Evolutionary conservation across 1,284 basidiomycete genomes (phyloP).

Genomic region (Vanrija humicola): DNA sequence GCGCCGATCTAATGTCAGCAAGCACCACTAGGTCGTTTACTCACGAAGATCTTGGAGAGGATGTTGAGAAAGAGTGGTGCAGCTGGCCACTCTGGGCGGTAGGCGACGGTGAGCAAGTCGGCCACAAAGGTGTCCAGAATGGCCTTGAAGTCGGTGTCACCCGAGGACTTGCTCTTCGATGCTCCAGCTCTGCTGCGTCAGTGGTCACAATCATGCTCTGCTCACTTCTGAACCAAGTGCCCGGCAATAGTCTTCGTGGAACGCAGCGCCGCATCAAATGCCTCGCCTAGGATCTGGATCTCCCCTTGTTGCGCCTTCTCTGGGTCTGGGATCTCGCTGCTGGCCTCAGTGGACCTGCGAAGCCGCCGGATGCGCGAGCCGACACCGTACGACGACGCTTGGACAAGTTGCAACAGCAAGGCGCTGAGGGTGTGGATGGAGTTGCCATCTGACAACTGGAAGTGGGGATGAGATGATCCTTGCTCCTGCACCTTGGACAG

Average conservation of each 20-base stretch:
- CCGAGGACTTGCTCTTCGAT: slow-evolving; percentile 79
- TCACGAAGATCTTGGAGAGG: slow-evolving; percentile 76
- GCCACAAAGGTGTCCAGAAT: slow-evolving; percentile 86
- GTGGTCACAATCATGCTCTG: not conserved
- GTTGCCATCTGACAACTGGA: slow-evolving; percentile 59
- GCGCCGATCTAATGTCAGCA: slow-evolving; percentile 59
- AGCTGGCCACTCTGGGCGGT: slow-evolving; percentile 96
- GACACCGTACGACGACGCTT: slow-evolving; percentile 82
- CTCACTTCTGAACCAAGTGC: slow-evolving; percentile 74
- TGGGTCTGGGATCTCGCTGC: not conserved
- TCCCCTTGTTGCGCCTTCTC: not conserved
- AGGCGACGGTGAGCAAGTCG: slow-evolving; percentile 82
- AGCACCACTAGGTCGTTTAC: slow-evolving; percentile 14
- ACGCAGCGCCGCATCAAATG: slow-evolving; percentile 67
- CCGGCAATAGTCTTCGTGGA: slow-evolving; percentile 76
- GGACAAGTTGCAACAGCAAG: slow-evolving; percentile 87
- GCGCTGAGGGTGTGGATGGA: slow-evolving; percentile 90
- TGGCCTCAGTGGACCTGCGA: slow-evolving; percentile 57
- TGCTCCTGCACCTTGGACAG: slow-evolving; percentile 84
- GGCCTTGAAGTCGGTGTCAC: slow-evolving; percentile 82
- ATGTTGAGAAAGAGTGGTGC: slow-evolving; percentile 75
- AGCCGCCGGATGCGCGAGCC: slow-evolving; percentile 31
- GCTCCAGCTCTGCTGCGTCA: slow-evolving; percentile 2
- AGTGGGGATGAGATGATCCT: slow-evolving; percentile 79
- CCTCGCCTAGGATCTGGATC: slow-evolving; percentile 12